phyloP scores from a whole-genome alignment of 73 alveolate genomes.

The Stentor roeselii region DNA sequence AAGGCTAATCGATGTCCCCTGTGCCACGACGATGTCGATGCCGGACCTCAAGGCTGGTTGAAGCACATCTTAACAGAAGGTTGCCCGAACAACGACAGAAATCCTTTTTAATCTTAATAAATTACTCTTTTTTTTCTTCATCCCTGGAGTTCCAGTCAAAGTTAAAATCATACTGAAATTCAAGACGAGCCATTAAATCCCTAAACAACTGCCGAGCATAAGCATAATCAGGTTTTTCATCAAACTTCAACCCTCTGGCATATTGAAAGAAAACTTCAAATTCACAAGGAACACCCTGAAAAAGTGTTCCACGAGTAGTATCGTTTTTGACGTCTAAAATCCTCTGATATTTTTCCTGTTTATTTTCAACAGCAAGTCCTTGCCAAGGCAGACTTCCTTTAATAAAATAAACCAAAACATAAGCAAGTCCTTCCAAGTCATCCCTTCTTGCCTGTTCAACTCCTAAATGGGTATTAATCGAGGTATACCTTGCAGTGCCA shows the following conservation, averaged over 20 bases:
- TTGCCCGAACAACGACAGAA: constrained; percentile 89
- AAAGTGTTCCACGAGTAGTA: constrained; percentile 38
- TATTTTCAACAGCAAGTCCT: constrained; percentile 68
- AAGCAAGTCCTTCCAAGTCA: constrained; percentile 82
- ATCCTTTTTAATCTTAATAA: constrained; percentile 63
- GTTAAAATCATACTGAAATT: constrained; percentile 52
- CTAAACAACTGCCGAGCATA: constrained; percentile 56
- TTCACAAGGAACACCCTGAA: constrained; percentile 64
- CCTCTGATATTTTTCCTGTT: constrained; percentile 47
- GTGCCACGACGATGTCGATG: constrained; percentile 90
- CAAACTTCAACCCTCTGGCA: constrained; percentile 61
- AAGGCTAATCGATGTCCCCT: constrained; percentile 94
- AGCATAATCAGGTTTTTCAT: constrained; percentile 75
- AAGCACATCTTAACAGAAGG: constrained; percentile 76
- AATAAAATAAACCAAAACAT: constrained; percentile 68
- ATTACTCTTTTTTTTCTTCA: constrained; percentile 50
- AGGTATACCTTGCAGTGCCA: constrained; percentile 83
- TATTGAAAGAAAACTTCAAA: constrained; percentile 54
- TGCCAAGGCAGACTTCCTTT: constrained; percentile 89
- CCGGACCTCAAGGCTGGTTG: constrained; percentile 86
- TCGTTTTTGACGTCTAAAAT: constrained; percentile 48
- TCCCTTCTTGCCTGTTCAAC: constrained; percentile 79
- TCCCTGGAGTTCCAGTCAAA: constrained; percentile 78
- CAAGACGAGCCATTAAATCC: constrained; percentile 54
- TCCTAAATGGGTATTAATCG: constrained; percentile 72